A percentile compares a stretch with the other conserved stretches of the same genome.
phyloP scores from a whole-genome alignment of 805 yeast genomes.

The Pichia exigua region DNA sequence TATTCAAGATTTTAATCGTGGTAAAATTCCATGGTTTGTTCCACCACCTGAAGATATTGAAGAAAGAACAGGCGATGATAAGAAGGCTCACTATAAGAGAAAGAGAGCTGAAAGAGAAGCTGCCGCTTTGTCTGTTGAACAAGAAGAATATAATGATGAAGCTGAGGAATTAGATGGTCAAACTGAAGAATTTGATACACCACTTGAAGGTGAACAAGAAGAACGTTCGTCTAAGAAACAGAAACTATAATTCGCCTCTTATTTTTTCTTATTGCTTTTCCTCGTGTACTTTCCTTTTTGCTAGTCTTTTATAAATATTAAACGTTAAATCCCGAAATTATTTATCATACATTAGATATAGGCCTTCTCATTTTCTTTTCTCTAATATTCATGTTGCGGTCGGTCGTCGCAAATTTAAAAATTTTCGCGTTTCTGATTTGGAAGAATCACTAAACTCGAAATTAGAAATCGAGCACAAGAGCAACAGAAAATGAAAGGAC shows the following conservation, averaged over 20 bases:
- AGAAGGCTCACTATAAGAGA: constrained; percentile 45
- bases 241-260: constrained; percentile 8
- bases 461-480: too few relatives aligned
- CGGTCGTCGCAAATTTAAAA: too few relatives aligned
- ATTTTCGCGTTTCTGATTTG: too few relatives aligned
- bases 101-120: constrained; percentile 44
- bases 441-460: neutral
- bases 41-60: constrained; percentile 79
- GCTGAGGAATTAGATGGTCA: constrained; percentile 18
- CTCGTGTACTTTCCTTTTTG: neutral
- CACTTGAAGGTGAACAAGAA: constrained; percentile 17
- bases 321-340: too few relatives aligned
- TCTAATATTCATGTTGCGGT: neutral
- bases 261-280: neutral
- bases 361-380: too few relatives aligned
- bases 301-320: neutral
- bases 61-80: constrained; percentile 49
- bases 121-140: constrained; percentile 18
- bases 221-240: constrained; percentile 15
- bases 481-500: too few relatives aligned
- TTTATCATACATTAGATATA: too few relatives aligned
- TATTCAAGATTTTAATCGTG: constrained; percentile 91
- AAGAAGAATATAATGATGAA: constrained; percentile 14
- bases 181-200: constrained; percentile 22
- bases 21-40: constrained; percentile 96